Conservation (phyloP, 2,329 filamentous ascomycete genomes). For the Verticillium klebahnii region DNA sequence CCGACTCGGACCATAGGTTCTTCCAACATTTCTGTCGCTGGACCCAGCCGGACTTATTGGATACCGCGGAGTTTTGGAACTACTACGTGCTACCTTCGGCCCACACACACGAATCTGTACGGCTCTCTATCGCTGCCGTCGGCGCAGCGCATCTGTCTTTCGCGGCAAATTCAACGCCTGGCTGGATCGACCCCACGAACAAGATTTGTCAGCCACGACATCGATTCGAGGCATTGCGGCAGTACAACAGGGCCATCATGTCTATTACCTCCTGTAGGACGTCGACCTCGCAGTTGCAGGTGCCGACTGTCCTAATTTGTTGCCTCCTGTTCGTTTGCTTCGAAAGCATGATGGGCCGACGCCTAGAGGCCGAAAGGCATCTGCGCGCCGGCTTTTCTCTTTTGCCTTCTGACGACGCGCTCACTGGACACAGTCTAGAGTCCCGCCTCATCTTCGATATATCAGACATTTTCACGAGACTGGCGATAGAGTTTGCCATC, state of each 20-base stretch:
- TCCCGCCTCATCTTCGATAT: no score
- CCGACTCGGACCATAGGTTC: background rate
- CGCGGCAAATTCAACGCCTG: conserved; percentile 8
- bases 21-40: conserved; percentile 16
- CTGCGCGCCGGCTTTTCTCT: no score
- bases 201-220: background rate
- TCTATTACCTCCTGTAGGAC: no score
- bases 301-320: no score
- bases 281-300: no score
- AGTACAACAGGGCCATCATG: conserved; percentile 17
- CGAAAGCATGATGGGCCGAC: no score
- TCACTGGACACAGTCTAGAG: no score
- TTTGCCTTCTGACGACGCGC: no score
- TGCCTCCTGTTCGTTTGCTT: no score
- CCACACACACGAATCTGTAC: conserved; percentile 10
- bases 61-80: conserved; percentile 12
- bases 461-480: no score
- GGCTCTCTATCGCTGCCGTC: conserved; percentile 12
- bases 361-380: no score
- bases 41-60: conserved; percentile 11
- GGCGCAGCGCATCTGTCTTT: conserved; percentile 14
- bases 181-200: conserved; percentile 13
- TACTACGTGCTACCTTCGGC: conserved; percentile 11
- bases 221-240: background rate
- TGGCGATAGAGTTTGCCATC: no score